These are phyloP conservation scores for Cucurbita argyrosperma DNA, from an alignment of 306 rosid genomes.

Conservation along the genomic window DNA sequence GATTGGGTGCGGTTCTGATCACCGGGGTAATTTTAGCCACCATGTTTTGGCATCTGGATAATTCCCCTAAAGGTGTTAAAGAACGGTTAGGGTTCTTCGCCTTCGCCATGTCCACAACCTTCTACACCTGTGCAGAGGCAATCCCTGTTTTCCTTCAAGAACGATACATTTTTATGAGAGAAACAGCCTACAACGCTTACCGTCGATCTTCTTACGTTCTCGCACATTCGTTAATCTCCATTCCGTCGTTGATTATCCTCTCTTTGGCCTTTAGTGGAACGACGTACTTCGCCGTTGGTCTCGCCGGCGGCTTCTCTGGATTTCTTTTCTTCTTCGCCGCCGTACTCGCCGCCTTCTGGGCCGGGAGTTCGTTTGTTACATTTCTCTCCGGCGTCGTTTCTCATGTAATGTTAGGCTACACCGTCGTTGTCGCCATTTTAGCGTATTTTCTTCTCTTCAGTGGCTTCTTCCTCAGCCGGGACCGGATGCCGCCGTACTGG, in stretches of 20 bases:
- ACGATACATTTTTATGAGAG: constrained; percentile 95
- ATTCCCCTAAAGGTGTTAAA: constrained; percentile 60
- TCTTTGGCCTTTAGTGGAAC: constrained; percentile 55
- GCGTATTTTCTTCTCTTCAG: constrained; percentile 81
- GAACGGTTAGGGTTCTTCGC: constrained; percentile 86
- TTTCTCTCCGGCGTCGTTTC: constrained; percentile 70
- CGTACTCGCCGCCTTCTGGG: constrained; percentile 53
- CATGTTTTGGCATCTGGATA: constrained; percentile 46
- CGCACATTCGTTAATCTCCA: constrained; percentile 47
- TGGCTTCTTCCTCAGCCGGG: constrained; percentile 67
- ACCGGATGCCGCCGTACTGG: constrained; percentile 72
- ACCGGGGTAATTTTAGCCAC: constrained; percentile 72
- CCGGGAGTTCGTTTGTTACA: constrained; percentile 82
- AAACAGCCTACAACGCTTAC: constrained; percentile 81
- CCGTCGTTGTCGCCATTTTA: constrained; percentile 64
- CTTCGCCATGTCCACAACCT: constrained; percentile 85
- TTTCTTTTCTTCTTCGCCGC: constrained; percentile 45
- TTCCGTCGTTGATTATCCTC: constrained; percentile 51
- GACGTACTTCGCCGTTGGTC: constrained; percentile 70
- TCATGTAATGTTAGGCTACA: constrained; percentile 79
- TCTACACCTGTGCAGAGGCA: constrained; percentile 88
- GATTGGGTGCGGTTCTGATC: constrained; percentile 60
- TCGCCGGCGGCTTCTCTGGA: constrained; percentile 42
- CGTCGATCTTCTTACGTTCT: constrained; percentile 84
- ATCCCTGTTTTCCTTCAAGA: constrained; percentile 79